These are phyloP conservation scores for Annulohypoxylon moriforme DNA, from an alignment of 495 filamentous ascomycete genomes.

Conservation along the genomic window DNA sequence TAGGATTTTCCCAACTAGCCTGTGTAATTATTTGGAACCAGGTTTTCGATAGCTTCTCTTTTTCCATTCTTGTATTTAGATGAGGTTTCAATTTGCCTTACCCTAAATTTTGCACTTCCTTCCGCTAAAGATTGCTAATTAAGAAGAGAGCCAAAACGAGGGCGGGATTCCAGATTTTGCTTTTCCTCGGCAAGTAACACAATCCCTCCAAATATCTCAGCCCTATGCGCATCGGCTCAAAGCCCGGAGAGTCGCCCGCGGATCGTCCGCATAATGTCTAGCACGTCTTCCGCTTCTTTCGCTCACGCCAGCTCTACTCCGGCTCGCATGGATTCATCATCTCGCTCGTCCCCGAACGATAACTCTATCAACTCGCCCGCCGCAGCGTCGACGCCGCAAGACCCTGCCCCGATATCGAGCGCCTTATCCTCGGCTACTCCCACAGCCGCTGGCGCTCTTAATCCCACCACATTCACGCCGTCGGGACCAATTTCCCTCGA, in stretches of 20 bases:
- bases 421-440: conserved; percentile 8
- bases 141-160: neutral
- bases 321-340: conserved; percentile 30
- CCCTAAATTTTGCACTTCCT: neutral
- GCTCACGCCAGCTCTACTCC: conserved; percentile 9
- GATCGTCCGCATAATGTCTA: conserved; percentile 30
- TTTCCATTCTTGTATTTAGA: neutral
- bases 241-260: conserved; percentile 12
- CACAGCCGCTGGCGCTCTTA: neutral
- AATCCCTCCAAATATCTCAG: conserved; percentile 15
- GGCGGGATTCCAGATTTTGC: neutral
- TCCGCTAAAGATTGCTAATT: neutral
- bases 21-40: conserved; percentile 24
- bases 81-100: neutral
- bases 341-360: conserved; percentile 40
- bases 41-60: conserved; percentile 2
- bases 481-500: conserved; percentile 56
- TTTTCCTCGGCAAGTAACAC: conserved; percentile 1
- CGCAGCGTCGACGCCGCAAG: conserved; percentile 36
- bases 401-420: conserved; percentile 19
- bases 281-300: conserved; percentile 15
- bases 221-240: conserved; percentile 28
- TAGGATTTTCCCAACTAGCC: conserved; percentile 27
- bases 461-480: conserved; percentile 25
- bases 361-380: conserved; percentile 34